These are phyloP conservation scores for Saccharomycopsis sp. DNA, from an alignment of 805 yeast genomes.

Conservation along the genomic window DNA sequence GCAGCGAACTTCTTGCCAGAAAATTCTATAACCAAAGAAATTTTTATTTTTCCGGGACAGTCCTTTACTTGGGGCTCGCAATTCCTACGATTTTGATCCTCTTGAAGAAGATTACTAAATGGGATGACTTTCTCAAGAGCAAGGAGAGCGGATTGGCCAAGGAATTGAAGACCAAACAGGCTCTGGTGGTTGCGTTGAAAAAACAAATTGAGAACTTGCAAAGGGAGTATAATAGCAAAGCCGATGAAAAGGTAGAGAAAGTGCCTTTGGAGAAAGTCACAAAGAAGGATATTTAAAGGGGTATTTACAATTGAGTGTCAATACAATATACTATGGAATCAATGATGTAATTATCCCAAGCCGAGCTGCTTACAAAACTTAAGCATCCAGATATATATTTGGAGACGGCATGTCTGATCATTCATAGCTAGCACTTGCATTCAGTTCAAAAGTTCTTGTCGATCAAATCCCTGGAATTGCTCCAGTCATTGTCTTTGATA, in stretches of 20 bases:
- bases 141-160: conserved; percentile 18
- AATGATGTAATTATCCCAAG: no score
- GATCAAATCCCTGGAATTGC: conserved; percentile 40
- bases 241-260: conserved; percentile 23
- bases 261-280: no score
- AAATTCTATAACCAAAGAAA: conserved; percentile 58
- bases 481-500: conserved; percentile 55
- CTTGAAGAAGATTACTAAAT: conserved; percentile 42
- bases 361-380: no score
- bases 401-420: no score
- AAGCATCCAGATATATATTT: no score
- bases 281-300: no score
- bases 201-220: conserved; percentile 46
- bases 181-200: conserved; percentile 38
- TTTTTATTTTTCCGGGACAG: conserved; percentile 54
- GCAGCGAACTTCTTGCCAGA: conserved; percentile 45
- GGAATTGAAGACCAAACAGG: conserved; percentile 31
- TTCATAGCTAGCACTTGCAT: no score
- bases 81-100: conserved; percentile 46
- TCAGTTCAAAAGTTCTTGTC: conserved; percentile 44
- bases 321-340: no score
- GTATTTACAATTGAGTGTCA: no score
- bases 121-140: conserved; percentile 30
- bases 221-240: conserved; percentile 37
- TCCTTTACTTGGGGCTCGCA: conserved; percentile 44